Conservation (phyloP, 1,139 yeast genomes). For the Arxiozyma bovina region DNA sequence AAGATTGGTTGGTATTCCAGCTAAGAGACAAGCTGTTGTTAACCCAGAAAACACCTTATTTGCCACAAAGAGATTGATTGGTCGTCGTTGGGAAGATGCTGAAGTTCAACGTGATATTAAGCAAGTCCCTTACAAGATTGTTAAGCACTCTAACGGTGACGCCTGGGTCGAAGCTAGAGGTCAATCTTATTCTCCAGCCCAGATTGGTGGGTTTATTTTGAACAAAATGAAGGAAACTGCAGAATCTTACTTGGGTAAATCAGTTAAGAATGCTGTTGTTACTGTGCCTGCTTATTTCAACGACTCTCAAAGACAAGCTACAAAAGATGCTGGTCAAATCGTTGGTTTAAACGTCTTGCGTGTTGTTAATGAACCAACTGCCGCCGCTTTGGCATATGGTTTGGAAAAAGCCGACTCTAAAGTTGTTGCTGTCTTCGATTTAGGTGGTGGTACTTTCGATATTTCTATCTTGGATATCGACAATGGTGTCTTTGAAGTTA, state of each 20-base stretch:
- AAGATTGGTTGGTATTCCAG: conserved; percentile 95
- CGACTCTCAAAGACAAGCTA: conserved; percentile 97
- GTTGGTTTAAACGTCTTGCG: conserved; percentile 93
- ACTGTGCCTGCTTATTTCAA: conserved; percentile 98
- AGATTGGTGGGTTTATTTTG: conserved; percentile 92
- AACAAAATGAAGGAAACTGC: conserved; percentile 95
- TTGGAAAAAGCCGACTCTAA: conserved; percentile 81
- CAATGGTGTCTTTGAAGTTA: conserved; percentile 95
- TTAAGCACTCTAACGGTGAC: conserved; percentile 93
- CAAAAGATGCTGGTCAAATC: conserved; percentile 97
- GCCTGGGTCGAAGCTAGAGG: conserved; percentile 99
- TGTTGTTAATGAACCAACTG: conserved; percentile 98
- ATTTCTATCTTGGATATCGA: conserved; percentile 89
- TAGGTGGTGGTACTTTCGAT: conserved; percentile 99
- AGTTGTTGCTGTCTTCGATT: conserved; percentile 89
- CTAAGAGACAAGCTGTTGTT: conserved; percentile 98
- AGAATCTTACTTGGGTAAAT: conserved; percentile 79
- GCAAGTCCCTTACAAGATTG: conserved; percentile 95
- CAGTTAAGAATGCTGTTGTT: conserved; percentile 84
- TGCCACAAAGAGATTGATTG: conserved; percentile 97
- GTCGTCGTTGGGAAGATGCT: conserved; percentile 91
- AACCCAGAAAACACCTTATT: conserved; percentile 96
- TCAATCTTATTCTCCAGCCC: conserved; percentile 89
- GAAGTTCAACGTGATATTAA: conserved; percentile 96
- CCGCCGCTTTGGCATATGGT: conserved; percentile 97